Base-by-base conservation (phyloP, 1,284 basidiomycete genomes). In the Exobasidium rhododendri region DNA sequence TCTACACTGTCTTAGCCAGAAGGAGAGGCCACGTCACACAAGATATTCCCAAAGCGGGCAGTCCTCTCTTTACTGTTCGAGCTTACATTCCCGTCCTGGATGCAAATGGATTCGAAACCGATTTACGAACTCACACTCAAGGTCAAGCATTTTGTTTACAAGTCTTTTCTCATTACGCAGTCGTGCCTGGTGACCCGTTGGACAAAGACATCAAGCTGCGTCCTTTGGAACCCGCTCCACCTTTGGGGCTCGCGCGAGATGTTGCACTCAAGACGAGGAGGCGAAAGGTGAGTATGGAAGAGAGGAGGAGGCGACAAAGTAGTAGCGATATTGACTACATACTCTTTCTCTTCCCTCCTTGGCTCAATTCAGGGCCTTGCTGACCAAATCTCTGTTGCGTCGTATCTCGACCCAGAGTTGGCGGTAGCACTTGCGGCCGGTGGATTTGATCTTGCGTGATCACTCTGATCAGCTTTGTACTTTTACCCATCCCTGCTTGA, bases 91-190 rank as follows among this genome's bases (percentile, higher is more conserved):
- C 96, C 4, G 96, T 97, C 44, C 92, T 99, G 68, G 96, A 99
- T 77, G 91, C 96, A 35, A 97, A 97, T 77, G 96, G 96, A 0
- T 98, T 99, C 81, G 96, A 99, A 83, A 97, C 94, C 4, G 96
- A 99, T 83, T 82, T 99, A 77, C 84, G 96, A 71, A 97, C 94
- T 44, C 92, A 94, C 55, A 98, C 96, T 26, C 90, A 96, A 81
- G 96, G 96, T 24, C 93, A 97, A 81, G 96, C 96, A 14, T 97
- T 98, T 83, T 94, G 91, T 73, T 83, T 94, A 69, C 94, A 97
- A 81, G 86, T 89, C 62, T 98, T 98, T 81, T 92, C 96, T 81
- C 96, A 99, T 78, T 99, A 96, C 94, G 89, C 90, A 45, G 91
- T 97, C 74, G 94, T 97, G 14, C 94, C 94, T 66, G 94, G 94